Percentiles rank a stretch among this genome's conserved stretches.
Conservation (phyloP, 1,284 basidiomycete species). For the Pyrrhoderma noxium region DNA sequence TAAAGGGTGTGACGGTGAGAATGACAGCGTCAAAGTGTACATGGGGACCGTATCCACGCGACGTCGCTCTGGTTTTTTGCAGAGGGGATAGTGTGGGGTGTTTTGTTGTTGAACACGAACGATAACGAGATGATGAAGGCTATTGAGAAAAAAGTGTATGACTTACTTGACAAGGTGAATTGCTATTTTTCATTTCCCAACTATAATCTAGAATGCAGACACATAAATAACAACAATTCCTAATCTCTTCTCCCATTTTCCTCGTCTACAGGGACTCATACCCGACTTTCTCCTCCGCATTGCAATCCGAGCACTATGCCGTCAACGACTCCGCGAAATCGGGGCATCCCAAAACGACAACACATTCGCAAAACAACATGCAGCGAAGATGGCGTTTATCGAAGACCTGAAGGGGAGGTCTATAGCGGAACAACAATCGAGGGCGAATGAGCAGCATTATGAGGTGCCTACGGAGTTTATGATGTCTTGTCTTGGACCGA, state of each 20-base stretch:
- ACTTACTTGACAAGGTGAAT: too few species aligned
- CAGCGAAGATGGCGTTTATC: conserved; percentile 60
- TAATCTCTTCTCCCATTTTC: too few species aligned
- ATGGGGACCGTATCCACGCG: too few species aligned
- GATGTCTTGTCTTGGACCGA: conserved; percentile 53
- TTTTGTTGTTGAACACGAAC: too few species aligned
- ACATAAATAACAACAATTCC: too few species aligned
- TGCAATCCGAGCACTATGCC: conserved; percentile 52
- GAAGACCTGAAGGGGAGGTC: conserved; percentile 44
- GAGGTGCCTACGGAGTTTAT: conserved; percentile 70
- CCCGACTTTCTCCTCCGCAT: conserved; percentile 58
- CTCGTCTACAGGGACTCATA: conserved; percentile 41
- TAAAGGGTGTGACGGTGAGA: too few species aligned
- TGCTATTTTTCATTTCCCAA: too few species aligned
- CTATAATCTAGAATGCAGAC: not conserved
- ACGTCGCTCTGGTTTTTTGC: too few species aligned
- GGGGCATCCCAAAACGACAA: conserved; percentile 30
- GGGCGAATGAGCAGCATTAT: conserved; percentile 77
- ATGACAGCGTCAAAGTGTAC: too few species aligned
- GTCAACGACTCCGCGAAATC: conserved; percentile 50
- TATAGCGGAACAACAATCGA: conserved; percentile 63
- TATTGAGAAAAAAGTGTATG: too few species aligned
- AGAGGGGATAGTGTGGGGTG: too few species aligned
- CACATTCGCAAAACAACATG: conserved; percentile 51
- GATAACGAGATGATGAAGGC: too few species aligned